phyloP scores from a whole-genome alignment of 2,329 filamentous ascomycete genomes.

The Sporothrix variecibatus region DNA sequence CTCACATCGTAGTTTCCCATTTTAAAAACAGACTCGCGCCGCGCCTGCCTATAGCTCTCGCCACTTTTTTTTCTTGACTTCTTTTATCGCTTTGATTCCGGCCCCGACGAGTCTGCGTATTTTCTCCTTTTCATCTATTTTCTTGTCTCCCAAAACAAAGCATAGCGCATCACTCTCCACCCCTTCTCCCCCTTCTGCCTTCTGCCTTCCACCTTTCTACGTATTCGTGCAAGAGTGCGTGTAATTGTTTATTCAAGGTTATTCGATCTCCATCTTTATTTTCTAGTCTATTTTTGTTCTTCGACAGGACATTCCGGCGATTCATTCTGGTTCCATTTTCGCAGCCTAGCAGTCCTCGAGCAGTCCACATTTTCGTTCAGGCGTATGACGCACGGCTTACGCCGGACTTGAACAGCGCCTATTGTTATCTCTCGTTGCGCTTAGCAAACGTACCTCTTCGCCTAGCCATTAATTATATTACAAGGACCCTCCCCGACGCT shows the following conservation, averaged over 20 bases:
- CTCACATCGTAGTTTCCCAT: constrained; percentile 18
- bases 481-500: not conserved
- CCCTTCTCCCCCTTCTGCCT: not conserved
- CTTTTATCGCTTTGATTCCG: not conserved
- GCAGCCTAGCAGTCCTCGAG: not conserved
- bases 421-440: constrained; percentile 9
- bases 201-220: not conserved
- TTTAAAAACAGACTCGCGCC: constrained; percentile 8
- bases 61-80: not conserved
- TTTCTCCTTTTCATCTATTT: not conserved
- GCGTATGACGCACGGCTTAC: constrained; percentile 20
- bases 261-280: not conserved
- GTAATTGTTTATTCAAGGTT: not conserved
- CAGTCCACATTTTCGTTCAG: not conserved
- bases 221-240: not conserved
- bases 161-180: not conserved
- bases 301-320: constrained; percentile 9
- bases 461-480: constrained; percentile 8
- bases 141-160: not conserved
- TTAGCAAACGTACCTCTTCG: not conserved
- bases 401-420: not conserved
- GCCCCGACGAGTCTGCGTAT: not conserved
- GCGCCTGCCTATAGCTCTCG: not conserved
- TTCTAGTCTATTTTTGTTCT: not conserved
- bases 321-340: not conserved